Conservation (phyloP, 2,329 filamentous ascomycete genomes). For the Ophiostoma populinum region DNA sequence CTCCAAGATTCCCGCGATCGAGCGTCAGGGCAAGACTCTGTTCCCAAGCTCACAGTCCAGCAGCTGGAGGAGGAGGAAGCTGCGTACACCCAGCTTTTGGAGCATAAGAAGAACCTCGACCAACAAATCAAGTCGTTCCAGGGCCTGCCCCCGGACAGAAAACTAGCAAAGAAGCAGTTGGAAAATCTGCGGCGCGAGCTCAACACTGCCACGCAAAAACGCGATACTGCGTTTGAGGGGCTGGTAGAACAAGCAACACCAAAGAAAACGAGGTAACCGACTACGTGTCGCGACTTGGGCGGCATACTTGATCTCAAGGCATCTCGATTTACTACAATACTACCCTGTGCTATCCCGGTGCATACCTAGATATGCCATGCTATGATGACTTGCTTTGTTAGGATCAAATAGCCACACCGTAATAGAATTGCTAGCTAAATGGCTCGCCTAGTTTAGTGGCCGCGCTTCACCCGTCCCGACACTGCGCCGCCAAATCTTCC, state of each 20-base stretch:
- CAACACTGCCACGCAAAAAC: slow-evolving; percentile 36
- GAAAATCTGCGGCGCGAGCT: slow-evolving; percentile 50
- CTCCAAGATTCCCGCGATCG: slow-evolving; percentile 49
- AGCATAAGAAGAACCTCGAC: slow-evolving; percentile 42
- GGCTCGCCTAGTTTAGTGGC: slow-evolving; percentile 13
- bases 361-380: no score
- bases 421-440: background rate
- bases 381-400: no score
- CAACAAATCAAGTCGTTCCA: slow-evolving; percentile 47
- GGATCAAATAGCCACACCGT: no score
- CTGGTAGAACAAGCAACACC: slow-evolving; percentile 47
- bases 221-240: slow-evolving; percentile 61
- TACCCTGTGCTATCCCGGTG: no score
- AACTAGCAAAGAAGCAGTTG: slow-evolving; percentile 52
- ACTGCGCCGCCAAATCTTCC: slow-evolving; percentile 56
- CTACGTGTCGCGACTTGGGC: background rate
- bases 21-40: background rate
- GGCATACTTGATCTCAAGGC: no score
- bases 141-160: slow-evolving; percentile 53
- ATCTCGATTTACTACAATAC: no score
- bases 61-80: slow-evolving; percentile 41
- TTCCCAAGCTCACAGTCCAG: slow-evolving; percentile 35
- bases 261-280: slow-evolving; percentile 18
- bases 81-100: slow-evolving; percentile 37
- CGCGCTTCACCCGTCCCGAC: slow-evolving; percentile 42